A percentile compares a stretch with the other conserved stretches of the same genome.
Conservation (phyloP, 1,284 basidiomycete genomes). For the Fistulinella cinereoalba region DNA sequence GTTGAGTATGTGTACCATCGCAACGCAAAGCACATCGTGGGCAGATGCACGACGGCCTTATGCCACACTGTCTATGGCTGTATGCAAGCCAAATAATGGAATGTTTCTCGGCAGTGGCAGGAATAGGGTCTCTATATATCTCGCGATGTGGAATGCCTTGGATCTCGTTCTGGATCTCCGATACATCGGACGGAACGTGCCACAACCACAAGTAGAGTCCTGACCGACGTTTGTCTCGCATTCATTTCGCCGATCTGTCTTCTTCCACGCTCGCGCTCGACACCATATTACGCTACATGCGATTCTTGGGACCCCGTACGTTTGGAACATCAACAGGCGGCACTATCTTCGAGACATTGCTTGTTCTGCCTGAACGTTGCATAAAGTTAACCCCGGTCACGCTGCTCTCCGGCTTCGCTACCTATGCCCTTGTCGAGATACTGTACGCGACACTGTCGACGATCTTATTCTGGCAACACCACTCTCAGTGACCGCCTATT, state of each 20-base stretch:
- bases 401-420: slow-evolving; percentile 38
- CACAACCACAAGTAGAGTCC: slow-evolving; percentile 18
- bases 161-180: slow-evolving; percentile 28
- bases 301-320: slow-evolving; percentile 18
- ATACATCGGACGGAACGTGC: slow-evolving; percentile 27
- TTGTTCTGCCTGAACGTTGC: slow-evolving; percentile 43
- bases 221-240: slow-evolving; percentile 11
- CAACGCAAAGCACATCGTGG: too few species aligned
- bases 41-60: too few species aligned
- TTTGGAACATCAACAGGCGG: slow-evolving; percentile 33
- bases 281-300: not conserved
- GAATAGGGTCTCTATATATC: slow-evolving; percentile 2
- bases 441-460: slow-evolving; percentile 42
- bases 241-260: not conserved
- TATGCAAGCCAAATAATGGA: too few species aligned
- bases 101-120: too few species aligned
- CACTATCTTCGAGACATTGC: slow-evolving; percentile 49
- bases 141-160: slow-evolving; percentile 28
- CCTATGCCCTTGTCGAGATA: slow-evolving; percentile 44
- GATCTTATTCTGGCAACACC: slow-evolving; percentile 35
- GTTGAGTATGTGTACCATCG: too few species aligned
- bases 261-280: not conserved
- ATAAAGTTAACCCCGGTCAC: slow-evolving; percentile 42
- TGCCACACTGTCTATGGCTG: too few species aligned
- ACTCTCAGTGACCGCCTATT: slow-evolving; percentile 42